Conservation (phyloP, 176 grass and related monocot species). For the Dactylis glomerata region DNA sequence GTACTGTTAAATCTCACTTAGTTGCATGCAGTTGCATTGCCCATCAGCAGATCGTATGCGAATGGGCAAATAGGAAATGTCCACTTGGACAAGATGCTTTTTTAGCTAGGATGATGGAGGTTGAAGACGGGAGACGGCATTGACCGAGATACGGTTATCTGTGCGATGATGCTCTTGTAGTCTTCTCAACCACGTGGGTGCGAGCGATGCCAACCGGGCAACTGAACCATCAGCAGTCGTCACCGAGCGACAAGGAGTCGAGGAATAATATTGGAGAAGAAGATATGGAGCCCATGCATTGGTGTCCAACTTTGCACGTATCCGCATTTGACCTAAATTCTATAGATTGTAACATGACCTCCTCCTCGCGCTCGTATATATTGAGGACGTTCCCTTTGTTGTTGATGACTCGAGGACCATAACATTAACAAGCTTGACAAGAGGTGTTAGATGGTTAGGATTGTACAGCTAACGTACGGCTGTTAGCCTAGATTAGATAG, state of each 20-base stretch:
- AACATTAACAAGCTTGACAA: too few species aligned
- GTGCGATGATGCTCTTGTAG: background rate
- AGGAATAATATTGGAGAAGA: background rate
- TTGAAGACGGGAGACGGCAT: constrained; percentile 22
- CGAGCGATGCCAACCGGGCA: background rate
- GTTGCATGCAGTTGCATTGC: background rate
- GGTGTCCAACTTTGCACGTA: background rate
- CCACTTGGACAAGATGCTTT: background rate
- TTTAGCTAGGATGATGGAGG: background rate
- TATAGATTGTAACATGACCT: too few species aligned
- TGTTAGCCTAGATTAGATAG: too few species aligned
- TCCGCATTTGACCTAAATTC: too few species aligned
- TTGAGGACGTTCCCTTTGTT: too few species aligned
- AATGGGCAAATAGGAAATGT: background rate
- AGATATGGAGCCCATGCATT: background rate
- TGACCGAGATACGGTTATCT: constrained; percentile 17
- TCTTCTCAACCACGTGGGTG: constrained; percentile 12
- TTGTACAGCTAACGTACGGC: too few species aligned
- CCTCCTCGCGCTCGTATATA: too few species aligned
- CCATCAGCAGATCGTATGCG: background rate
- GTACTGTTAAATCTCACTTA: too few species aligned
- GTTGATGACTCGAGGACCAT: too few species aligned
- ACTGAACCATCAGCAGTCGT: background rate
- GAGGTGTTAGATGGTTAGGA: too few species aligned
- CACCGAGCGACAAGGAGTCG: background rate